Percentiles rank a stretch among this genome's conserved stretches.
These are phyloP conservation scores for Phanerochaete sordida DNA, from an alignment of 768 basidiomycete genomes.

Conservation along the genomic window DNA sequence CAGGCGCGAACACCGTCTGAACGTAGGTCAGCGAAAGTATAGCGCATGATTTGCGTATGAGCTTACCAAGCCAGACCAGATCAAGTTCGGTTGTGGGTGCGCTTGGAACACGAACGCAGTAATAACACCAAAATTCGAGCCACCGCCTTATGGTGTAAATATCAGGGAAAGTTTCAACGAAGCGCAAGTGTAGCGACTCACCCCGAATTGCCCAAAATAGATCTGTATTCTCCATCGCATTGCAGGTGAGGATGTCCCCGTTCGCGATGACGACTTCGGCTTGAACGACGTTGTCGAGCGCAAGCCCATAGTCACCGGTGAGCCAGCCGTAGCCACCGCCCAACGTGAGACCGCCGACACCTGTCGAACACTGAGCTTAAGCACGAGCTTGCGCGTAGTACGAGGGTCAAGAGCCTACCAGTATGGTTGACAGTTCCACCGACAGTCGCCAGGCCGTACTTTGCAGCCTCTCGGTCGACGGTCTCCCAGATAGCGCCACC, in stretches of 20 bases:
- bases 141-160: conserved; percentile 17
- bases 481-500: conserved; percentile 30
- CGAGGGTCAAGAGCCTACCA: too few relatives aligned
- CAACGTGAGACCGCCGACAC: conserved; percentile 12
- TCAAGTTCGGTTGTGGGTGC: conserved; percentile 4
- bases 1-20: conserved; percentile 4
- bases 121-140: conserved; percentile 27
- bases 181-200: not conserved
- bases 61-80: conserved; percentile 6
- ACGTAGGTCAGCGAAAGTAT: not conserved
- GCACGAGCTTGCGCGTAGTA: too few relatives aligned
- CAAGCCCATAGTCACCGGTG: conserved; percentile 19
- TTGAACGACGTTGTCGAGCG: conserved; percentile 10
- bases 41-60: not conserved
- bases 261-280: conserved; percentile 9
- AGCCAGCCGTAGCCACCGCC: conserved; percentile 14
- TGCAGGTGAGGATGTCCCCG: conserved; percentile 18
- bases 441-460: conserved; percentile 20
- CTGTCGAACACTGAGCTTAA: too few relatives aligned
- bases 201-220: conserved; percentile 29
- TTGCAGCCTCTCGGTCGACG: conserved; percentile 18
- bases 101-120: conserved; percentile 10
- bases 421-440: conserved; percentile 13
- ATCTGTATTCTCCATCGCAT: conserved; percentile 20
- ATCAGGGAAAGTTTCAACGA: not conserved